Percentiles rank a stretch among this genome's conserved stretches.
phyloP scores from a whole-genome alignment of 2,329 filamentous ascomycete species.

The Paraphaeosphaeria minitans region DNA sequence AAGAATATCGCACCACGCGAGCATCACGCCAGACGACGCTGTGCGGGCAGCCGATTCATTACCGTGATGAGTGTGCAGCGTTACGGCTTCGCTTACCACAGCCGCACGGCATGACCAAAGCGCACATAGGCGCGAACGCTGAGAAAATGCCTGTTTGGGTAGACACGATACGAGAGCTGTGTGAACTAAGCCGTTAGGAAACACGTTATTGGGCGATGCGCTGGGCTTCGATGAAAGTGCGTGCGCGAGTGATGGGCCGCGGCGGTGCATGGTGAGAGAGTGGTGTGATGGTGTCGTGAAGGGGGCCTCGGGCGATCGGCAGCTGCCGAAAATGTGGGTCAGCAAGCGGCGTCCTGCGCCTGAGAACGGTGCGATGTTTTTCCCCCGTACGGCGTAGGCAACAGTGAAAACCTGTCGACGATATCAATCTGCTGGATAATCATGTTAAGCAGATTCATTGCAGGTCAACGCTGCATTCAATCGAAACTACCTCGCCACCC shows the following conservation, averaged over 20 bases:
- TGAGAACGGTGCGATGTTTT: constrained; percentile 9
- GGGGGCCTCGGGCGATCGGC: neutral
- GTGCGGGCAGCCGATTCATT: neutral
- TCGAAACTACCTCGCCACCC: no score
- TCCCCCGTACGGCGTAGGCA: neutral
- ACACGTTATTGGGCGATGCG: neutral
- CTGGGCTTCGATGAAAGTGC: neutral
- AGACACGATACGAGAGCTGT: neutral
- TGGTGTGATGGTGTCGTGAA: constrained; percentile 12
- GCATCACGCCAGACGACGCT: constrained; percentile 3
- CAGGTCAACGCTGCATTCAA: no score
- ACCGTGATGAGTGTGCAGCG: constrained; percentile 3
- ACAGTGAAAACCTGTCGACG: no score
- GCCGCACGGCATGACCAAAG: no score
- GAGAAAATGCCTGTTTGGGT: neutral
- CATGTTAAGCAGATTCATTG: neutral
- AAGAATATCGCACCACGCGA: constrained; percentile 7
- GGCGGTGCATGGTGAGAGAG: constrained; percentile 2
- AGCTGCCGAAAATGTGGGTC: neutral
- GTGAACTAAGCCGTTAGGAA: neutral
- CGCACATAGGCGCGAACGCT: constrained; percentile 3
- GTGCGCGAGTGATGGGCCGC: constrained; percentile 1
- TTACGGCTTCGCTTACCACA: constrained; percentile 1
- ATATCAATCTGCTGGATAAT: neutral
- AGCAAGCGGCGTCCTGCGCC: constrained; percentile 5